These are phyloP conservation scores for Chlamydomonas urium DNA, from an alignment of 139 green algal genomes.

Conservation along the genomic window DNA sequence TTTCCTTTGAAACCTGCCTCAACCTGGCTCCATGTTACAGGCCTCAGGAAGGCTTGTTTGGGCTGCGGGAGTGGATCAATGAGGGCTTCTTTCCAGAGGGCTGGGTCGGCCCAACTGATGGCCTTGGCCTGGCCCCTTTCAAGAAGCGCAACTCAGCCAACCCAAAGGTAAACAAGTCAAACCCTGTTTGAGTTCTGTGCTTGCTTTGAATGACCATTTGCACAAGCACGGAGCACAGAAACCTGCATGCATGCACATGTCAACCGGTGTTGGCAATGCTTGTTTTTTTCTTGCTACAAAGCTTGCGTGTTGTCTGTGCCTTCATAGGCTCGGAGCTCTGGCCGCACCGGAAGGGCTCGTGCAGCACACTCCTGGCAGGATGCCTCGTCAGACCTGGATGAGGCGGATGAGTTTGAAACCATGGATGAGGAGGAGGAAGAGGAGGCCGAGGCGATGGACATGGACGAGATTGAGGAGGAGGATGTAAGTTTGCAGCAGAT, in stretches of 20 bases:
- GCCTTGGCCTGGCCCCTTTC: slow-evolving; percentile 37
- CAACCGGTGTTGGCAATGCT: too few relatives aligned
- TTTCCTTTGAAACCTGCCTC: too few relatives aligned
- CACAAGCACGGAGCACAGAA: not conserved
- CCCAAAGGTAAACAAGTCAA: too few relatives aligned
- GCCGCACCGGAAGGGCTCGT: too few relatives aligned
- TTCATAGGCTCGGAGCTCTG: too few relatives aligned
- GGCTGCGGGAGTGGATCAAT: slow-evolving; percentile 72
- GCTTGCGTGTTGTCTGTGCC: too few relatives aligned
- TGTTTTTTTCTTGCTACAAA: too few relatives aligned
- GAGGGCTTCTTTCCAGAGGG: slow-evolving; percentile 57
- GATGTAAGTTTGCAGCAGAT: too few relatives aligned
- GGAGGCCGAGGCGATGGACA: not conserved
- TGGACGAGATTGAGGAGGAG: too few relatives aligned
- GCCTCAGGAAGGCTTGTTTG: slow-evolving; percentile 79
- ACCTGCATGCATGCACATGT: not conserved
- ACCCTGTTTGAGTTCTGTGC: too few relatives aligned
- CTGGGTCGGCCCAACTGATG: slow-evolving; percentile 34
- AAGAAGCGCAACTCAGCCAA: slow-evolving; percentile 21
- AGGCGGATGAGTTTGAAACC: slow-evolving; percentile 17
- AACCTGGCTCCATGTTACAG: slow-evolving; percentile 18
- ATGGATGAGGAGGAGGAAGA: slow-evolving; percentile 12
- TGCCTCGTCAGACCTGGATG: slow-evolving; percentile 3
- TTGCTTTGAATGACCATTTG: too few relatives aligned
- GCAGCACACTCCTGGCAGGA: too few relatives aligned